Conservation (phyloP, 768 basidiomycete genomes). For the Termitomyces sp. region DNA sequence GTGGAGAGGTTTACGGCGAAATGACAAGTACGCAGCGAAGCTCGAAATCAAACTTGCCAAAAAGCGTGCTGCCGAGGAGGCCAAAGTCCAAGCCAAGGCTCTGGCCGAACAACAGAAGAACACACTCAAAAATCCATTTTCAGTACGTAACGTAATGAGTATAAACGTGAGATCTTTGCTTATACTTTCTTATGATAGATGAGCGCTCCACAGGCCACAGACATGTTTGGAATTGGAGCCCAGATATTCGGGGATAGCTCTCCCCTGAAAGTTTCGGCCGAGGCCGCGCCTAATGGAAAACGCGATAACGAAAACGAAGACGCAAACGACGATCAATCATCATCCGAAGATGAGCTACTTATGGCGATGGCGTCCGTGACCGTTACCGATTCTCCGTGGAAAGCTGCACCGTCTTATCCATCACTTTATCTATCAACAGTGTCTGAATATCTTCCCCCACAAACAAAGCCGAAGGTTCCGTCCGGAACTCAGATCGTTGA, state of each 20-base stretch:
- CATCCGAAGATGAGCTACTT: slow-evolving; percentile 45
- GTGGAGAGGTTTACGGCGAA: slow-evolving; percentile 71
- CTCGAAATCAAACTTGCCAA: slow-evolving; percentile 49
- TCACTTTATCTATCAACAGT: slow-evolving; percentile 71
- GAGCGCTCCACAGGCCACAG: slow-evolving; percentile 20
- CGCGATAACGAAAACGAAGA: not conserved
- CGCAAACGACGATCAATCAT: slow-evolving; percentile 15
- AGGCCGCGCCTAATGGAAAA: slow-evolving; percentile 20
- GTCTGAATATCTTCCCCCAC: slow-evolving; percentile 65
- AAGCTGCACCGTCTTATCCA: slow-evolving; percentile 54
- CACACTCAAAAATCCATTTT: slow-evolving; percentile 58
- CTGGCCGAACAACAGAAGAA: slow-evolving; percentile 24
- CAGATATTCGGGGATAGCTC: slow-evolving; percentile 53
- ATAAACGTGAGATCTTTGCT: not conserved
- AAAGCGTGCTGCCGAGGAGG: slow-evolving; percentile 31
- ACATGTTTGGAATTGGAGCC: slow-evolving; percentile 52
- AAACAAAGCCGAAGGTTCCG: slow-evolving; percentile 40
- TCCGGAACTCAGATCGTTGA: slow-evolving; percentile 39
- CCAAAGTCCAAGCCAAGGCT: slow-evolving; percentile 27
- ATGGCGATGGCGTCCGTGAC: slow-evolving; percentile 52
- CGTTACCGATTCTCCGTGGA: slow-evolving; percentile 62
- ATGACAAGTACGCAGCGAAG: slow-evolving; percentile 70
- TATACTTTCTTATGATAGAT: slow-evolving; percentile 13
- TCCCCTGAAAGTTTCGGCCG: slow-evolving; percentile 8
- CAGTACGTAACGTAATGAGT: slow-evolving; percentile 34